Evolutionary conservation across 768 basidiomycete species (phyloP), one percentile per base, ranked within the genome.

Genomic region (Sistotremastrum suecicum): DNA sequence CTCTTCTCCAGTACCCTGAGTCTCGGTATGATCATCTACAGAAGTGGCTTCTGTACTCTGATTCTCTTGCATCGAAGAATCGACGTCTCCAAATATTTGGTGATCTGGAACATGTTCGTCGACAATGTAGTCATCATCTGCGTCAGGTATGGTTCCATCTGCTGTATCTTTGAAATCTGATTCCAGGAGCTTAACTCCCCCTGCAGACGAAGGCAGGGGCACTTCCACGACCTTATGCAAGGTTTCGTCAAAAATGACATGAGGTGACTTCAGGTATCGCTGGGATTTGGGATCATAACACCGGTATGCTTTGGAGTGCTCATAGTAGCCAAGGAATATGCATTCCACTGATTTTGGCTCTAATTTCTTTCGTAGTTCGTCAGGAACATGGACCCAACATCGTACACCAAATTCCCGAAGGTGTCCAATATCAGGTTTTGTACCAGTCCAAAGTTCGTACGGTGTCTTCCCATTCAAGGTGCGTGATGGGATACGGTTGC

Each of bases 401-500:
- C 50, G 48, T 34, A 58, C 62, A 0, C 64, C 61, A 30, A 63
- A 60, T 42, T 61, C 58, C 0, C 53, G 52, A 12, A 65, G 43
- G 38, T 63, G 53, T 1, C 54, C 53, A 10, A 57, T 52, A 28
- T 64, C 56, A 29, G 56, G 60, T 36, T 56, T 58, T 9, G 38
- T 35, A 6, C 45, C 43, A 10, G 39, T 43, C 51, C 53, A 57
- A 0, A 33, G 12, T 39, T 61, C 45, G 29, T 42, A 48, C 10
- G 58, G 37, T 34, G 60, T 57, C 11, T 29, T 44, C 9, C 56
- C 54, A 7, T 54, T 50, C 7, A 66, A 34, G 0, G 50, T 51
- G 9, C 51, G 50, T 1, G 60, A 63, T 0, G 58, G 50, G 0
- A 60, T 58, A 1, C 59, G 36, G 47, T 70, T 70, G 48, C 59